These are phyloP conservation scores for Eimeria necatrix DNA, from an alignment of 169 alveolate genomes.

Conservation along the genomic window DNA sequence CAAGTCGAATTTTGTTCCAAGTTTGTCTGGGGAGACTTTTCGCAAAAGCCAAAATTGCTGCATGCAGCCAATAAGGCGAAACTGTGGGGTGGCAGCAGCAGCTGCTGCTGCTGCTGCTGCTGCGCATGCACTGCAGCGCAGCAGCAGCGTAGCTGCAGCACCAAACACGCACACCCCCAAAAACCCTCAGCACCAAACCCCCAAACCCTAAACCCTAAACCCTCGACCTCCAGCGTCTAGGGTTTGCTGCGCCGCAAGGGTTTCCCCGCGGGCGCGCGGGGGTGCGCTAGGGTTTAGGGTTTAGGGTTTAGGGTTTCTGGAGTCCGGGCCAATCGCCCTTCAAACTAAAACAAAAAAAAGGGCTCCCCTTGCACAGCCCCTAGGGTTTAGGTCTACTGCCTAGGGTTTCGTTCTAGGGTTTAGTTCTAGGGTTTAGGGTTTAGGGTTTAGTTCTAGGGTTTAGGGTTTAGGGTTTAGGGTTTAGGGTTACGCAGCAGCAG, in stretches of 20 bases:
- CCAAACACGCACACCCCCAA: background rate
- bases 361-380: too few species aligned
- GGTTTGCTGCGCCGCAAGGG: too few species aligned
- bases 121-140: too few species aligned
- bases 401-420: too few species aligned
- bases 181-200: background rate
- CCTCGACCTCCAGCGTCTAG: too few species aligned
- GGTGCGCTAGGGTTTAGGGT: background rate
- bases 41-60: background rate
- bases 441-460: slow-evolving; percentile 11
- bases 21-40: background rate
- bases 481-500: slow-evolving; percentile 77
- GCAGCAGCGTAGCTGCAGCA: background rate
- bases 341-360: too few species aligned
- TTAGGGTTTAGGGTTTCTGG: slow-evolving; percentile 19
- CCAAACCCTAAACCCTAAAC: background rate
- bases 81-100: background rate
- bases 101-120: too few species aligned
- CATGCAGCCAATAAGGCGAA: background rate
- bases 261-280: too few species aligned
- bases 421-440: background rate
- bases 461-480: slow-evolving; percentile 33
- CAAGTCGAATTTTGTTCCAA: background rate
- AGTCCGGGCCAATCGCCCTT: too few species aligned
- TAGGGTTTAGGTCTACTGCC: too few species aligned